phyloP scores from a whole-genome alignment of 164 flowering plant species.

The Aristolochia contorta region DNA sequence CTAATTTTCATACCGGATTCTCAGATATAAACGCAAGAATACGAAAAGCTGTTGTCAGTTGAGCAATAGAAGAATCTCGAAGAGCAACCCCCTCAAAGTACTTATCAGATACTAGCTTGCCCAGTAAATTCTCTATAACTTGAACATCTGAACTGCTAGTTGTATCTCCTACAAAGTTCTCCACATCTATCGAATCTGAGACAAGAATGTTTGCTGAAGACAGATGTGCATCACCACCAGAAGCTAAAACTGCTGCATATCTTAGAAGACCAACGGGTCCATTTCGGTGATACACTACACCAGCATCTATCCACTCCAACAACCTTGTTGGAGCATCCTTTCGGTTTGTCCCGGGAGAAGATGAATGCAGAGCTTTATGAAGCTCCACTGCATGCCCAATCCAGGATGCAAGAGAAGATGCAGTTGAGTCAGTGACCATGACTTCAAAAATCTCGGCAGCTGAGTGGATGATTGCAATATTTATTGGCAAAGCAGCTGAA shows the following conservation, averaged over 20 bases:
- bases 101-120: slow-evolving; percentile 70
- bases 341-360: slow-evolving; percentile 86
- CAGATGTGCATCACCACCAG: slow-evolving; percentile 93
- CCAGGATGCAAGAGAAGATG: slow-evolving; percentile 79
- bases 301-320: slow-evolving; percentile 96
- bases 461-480: slow-evolving; percentile 84
- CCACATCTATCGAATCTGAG: slow-evolving; percentile 79
- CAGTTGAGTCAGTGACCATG: slow-evolving; percentile 75
- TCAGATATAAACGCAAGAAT: slow-evolving; percentile 93
- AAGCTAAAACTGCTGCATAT: slow-evolving; percentile 88
- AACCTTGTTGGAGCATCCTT: slow-evolving; percentile 95
- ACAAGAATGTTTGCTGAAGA: slow-evolving; percentile 57
- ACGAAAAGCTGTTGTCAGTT: slow-evolving; percentile 79
- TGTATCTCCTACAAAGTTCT: slow-evolving; percentile 68
- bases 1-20: slow-evolving; percentile 48
- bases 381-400: slow-evolving; percentile 83
- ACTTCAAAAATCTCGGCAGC: slow-evolving; percentile 93
- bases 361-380: slow-evolving; percentile 74
- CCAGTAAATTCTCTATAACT: slow-evolving; percentile 69
- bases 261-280: slow-evolving; percentile 86
- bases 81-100: slow-evolving; percentile 72
- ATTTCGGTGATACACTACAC: slow-evolving; percentile 80
- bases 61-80: slow-evolving; percentile 79
- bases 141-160: slow-evolving; percentile 54
- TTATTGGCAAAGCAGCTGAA: slow-evolving; percentile 68